A percentile compares a stretch with the other conserved stretches of the same genome.
phyloP scores from a whole-genome alignment of 257 asterid species.

The Lithospermum erythrorhizon region DNA sequence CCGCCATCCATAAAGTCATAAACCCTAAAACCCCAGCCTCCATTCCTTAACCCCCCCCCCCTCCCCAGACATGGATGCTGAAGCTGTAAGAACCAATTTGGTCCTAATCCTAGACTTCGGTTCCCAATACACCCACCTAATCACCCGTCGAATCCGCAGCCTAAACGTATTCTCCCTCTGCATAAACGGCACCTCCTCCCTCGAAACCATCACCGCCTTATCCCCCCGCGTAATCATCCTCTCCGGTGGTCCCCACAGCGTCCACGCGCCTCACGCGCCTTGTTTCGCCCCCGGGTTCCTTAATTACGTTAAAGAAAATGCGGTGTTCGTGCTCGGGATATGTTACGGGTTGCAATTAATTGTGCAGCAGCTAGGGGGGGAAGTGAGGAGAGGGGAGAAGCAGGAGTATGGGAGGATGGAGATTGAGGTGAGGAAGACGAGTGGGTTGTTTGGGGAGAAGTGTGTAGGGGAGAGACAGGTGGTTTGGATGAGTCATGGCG shows the following conservation, averaged over 20 bases:
- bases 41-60: neutral
- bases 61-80: constrained; percentile 34
- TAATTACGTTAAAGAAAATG: constrained; percentile 43
- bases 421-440: constrained; percentile 39
- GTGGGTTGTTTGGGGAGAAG: constrained; percentile 59
- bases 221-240: constrained; percentile 67
- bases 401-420: constrained; percentile 97
- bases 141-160: constrained; percentile 84
- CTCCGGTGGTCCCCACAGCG: constrained; percentile 97
- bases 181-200: constrained; percentile 67
- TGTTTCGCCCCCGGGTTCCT: constrained; percentile 65
- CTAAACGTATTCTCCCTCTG: constrained; percentile 75
- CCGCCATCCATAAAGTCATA: constrained; percentile 30
- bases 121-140: constrained; percentile 94
- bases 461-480: constrained; percentile 61
- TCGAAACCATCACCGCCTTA: constrained; percentile 46
- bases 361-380: constrained; percentile 80
- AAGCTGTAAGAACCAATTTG: constrained; percentile 39
- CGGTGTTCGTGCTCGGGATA: constrained; percentile 58
- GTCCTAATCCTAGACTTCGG: constrained; percentile 73
- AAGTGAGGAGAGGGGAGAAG: constrained; percentile 65
- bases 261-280: constrained; percentile 67
- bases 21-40: constrained; percentile 46
- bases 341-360: constrained; percentile 87
- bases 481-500: constrained; percentile 99